Evolutionary conservation across 2,329 filamentous ascomycete genomes (phyloP).

Genomic region (Phyllosticta ampelicida): DNA sequence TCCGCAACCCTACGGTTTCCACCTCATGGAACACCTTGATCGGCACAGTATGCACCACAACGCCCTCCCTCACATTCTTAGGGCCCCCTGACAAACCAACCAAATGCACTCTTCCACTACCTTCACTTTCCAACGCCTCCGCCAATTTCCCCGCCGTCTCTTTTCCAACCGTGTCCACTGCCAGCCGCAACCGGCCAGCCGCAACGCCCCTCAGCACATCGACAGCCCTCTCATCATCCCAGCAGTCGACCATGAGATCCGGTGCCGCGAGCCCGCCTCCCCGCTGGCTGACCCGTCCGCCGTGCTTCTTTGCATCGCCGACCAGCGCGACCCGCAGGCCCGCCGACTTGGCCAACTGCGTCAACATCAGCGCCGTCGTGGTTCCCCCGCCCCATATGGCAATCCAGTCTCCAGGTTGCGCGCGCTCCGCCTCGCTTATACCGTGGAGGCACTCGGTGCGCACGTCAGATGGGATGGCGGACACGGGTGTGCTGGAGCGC

Average conservation of each 20-base stretch:
- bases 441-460: constrained; percentile 50
- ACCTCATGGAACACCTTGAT: constrained; percentile 68
- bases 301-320: constrained; percentile 57
- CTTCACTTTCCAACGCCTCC: background rate
- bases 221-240: constrained; percentile 1
- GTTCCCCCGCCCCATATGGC: constrained; percentile 60
- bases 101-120: constrained; percentile 41
- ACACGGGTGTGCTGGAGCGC: constrained; percentile 30
- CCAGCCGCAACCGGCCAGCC: background rate
- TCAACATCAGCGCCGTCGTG: constrained; percentile 54
- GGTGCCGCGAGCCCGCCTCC: background rate
- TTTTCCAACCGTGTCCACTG: background rate
- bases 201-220: background rate
- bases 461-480: constrained; percentile 50
- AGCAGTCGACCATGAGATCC: constrained; percentile 2
- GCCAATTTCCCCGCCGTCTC: constrained; percentile 2
- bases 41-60: constrained; percentile 54
- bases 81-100: constrained; percentile 59
- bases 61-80: constrained; percentile 39
- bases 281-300: background rate
- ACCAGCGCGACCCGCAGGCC: constrained; percentile 56
- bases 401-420: constrained; percentile 55
- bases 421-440: constrained; percentile 42
- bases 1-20: constrained; percentile 48
- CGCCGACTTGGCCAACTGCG: constrained; percentile 56